A percentile compares a stretch with the other conserved stretches of the same genome.
Conservation (phyloP, 2,329 filamentous ascomycete genomes). For the Penicillium sp. region DNA sequence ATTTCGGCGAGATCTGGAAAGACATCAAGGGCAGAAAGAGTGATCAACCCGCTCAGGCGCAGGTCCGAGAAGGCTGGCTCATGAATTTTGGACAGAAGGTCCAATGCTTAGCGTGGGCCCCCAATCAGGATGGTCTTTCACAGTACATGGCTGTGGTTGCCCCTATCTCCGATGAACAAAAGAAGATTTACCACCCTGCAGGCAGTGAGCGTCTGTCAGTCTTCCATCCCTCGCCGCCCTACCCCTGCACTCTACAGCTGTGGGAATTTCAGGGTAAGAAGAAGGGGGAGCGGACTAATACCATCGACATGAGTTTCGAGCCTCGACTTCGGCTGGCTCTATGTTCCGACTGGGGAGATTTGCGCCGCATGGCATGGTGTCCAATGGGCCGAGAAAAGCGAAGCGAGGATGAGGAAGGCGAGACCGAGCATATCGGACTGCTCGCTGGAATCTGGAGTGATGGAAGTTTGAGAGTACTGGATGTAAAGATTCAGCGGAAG, state of each 20-base stretch:
- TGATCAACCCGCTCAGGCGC: constrained; percentile 9
- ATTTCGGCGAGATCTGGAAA: constrained; percentile 46
- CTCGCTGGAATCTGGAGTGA: constrained; percentile 57
- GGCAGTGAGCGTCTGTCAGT: constrained; percentile 42
- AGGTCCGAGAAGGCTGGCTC: constrained; percentile 47
- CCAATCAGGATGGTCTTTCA: constrained; percentile 39
- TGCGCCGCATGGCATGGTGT: constrained; percentile 55
- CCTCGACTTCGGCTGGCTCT: constrained; percentile 49
- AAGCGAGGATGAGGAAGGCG: constrained; percentile 28
- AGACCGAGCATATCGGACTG: constrained; percentile 43
- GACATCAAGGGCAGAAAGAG: constrained; percentile 13
- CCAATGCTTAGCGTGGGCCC: constrained; percentile 48
- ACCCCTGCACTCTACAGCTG: constrained; percentile 52
- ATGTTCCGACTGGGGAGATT: constrained; percentile 55
- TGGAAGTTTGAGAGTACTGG: constrained; percentile 51
- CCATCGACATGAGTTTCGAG: constrained; percentile 40
- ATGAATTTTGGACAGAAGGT: constrained; percentile 53
- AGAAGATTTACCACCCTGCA: constrained; percentile 25
- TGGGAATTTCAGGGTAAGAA: constrained; percentile 50
- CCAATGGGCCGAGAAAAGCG: constrained; percentile 39
- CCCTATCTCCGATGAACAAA: constrained; percentile 37
- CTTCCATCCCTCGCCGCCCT: constrained; percentile 48
- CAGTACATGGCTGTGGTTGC: constrained; percentile 55
- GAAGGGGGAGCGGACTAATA: constrained; percentile 28
- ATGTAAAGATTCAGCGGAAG: constrained; percentile 40